A percentile compares a stretch with the other conserved stretches of the same genome.
These are phyloP conservation scores for Suillus weaverae DNA, from an alignment of 768 basidiomycete genomes.

Conservation along the genomic window DNA sequence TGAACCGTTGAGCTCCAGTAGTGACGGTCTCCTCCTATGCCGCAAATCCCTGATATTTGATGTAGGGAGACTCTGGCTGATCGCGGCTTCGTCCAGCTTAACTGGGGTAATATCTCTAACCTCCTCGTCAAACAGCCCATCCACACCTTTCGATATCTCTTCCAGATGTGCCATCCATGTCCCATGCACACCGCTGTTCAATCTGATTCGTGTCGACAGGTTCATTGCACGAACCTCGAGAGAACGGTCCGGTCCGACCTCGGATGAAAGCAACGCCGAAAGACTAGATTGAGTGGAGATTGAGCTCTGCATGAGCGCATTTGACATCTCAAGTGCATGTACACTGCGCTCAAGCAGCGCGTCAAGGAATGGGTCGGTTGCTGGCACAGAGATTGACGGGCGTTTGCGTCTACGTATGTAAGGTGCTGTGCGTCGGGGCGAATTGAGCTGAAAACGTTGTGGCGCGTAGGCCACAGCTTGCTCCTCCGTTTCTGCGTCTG, in stretches of 20 bases:
- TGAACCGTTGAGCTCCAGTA: slow-evolving; percentile 37
- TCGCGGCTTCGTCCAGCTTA: slow-evolving; percentile 20
- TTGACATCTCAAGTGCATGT: slow-evolving; percentile 84
- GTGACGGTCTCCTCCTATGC: slow-evolving; percentile 47
- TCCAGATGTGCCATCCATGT: slow-evolving; percentile 70
- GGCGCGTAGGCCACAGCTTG: slow-evolving; percentile 25
- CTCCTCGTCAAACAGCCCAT: slow-evolving; percentile 49
- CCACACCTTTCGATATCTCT: slow-evolving; percentile 62
- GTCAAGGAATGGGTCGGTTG: slow-evolving; percentile 63
- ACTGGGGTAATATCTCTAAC: slow-evolving; percentile 9
- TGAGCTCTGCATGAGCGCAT: slow-evolving; percentile 71
- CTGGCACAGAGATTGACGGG: slow-evolving; percentile 19
- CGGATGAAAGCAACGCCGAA: slow-evolving; percentile 48
- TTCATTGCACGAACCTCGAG: slow-evolving; percentile 50
- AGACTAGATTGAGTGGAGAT: slow-evolving; percentile 67
- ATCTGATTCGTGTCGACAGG: slow-evolving; percentile 52
- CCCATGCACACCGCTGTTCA: slow-evolving; percentile 44
- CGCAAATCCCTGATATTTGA: slow-evolving; percentile 32
- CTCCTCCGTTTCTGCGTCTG: slow-evolving; percentile 65
- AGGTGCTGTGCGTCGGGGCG: slow-evolving; percentile 33
- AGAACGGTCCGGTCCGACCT: slow-evolving; percentile 44
- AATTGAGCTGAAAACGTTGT: slow-evolving; percentile 30
- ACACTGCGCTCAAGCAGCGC: slow-evolving; percentile 80
- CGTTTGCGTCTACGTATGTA: slow-evolving; percentile 29
- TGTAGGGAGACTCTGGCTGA: slow-evolving; percentile 50